Evolutionary conservation across 1,284 basidiomycete genomes (phyloP).

Genomic region (Mycena sp.): DNA sequence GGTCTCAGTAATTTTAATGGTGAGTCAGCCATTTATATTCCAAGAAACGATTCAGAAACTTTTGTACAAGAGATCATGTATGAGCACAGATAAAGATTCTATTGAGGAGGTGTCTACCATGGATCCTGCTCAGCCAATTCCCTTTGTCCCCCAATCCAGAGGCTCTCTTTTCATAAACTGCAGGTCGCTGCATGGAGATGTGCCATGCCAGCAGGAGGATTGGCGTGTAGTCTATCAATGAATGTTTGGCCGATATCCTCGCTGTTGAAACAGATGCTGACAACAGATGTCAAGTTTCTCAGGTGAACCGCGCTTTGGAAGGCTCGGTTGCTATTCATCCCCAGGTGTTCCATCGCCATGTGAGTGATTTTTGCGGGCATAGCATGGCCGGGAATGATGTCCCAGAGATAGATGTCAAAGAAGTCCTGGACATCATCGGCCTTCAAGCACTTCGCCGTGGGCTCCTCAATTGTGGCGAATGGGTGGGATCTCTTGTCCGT

Average conservation of each 20-base stretch:
- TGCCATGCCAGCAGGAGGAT: not conserved
- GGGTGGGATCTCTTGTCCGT: no score
- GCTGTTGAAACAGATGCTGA: conserved; percentile 8
- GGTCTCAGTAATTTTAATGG: conserved; percentile 4
- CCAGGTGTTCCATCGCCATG: not conserved
- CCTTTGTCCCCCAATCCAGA: not conserved
- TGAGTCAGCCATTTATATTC: conserved; percentile 14
- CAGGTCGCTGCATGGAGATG: not conserved
- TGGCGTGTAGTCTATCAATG: not conserved
- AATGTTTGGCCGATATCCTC: not conserved
- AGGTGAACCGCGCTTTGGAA: not conserved
- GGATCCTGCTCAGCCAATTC: not conserved
- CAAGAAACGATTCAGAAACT: conserved; percentile 6
- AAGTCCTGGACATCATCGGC: no score
- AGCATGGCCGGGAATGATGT: no score
- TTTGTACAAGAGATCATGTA: not conserved
- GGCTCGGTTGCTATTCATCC: not conserved
- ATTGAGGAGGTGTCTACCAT: not conserved
- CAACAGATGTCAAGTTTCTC: not conserved
- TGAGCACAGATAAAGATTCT: not conserved
- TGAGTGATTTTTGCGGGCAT: no score
- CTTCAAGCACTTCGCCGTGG: no score
- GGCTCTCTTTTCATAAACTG: not conserved
- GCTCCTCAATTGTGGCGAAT: no score
- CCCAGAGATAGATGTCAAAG: no score